Evolutionary conservation across 768 basidiomycete genomes (phyloP).

Genomic region (Boletus huronensis): DNA sequence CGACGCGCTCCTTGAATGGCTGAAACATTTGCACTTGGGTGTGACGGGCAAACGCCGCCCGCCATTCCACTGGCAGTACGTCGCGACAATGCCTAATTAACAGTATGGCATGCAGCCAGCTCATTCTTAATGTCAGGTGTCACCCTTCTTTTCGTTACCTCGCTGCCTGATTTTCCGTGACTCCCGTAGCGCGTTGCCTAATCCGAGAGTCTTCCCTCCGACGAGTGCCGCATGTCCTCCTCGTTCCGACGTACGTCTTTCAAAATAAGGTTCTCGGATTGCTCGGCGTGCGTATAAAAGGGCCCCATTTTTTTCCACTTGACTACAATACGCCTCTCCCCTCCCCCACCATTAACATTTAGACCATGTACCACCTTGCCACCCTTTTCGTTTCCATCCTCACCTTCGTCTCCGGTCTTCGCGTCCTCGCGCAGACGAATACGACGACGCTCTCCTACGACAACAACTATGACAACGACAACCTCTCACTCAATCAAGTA

Average conservation of each 20-base stretch:
- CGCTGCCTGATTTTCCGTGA: not conserved
- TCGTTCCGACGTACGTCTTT: not conserved
- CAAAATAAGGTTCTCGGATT: not conserved
- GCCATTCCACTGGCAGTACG: not conserved
- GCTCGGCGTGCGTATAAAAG: conserved; percentile 19
- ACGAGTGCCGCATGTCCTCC: not conserved
- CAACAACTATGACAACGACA: conserved; percentile 32
- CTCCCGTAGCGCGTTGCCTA: not conserved
- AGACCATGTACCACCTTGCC: conserved; percentile 27
- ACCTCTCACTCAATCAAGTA: conserved; percentile 27
- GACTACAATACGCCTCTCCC: not conserved
- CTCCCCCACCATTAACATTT: not conserved
- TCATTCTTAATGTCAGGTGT: not conserved
- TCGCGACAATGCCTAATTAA: not conserved
- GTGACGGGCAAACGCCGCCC: not conserved
- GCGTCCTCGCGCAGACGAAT: conserved; percentile 21
- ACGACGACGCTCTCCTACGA: conserved; percentile 38
- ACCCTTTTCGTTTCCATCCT: conserved; percentile 14
- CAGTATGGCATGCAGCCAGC: no score
- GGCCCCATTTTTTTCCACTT: not conserved
- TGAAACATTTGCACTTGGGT: no score
- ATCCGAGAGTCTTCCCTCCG: not conserved
- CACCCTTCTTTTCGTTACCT: conserved; percentile 1
- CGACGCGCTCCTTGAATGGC: not conserved
- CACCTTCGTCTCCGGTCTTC: conserved; percentile 12